Evolutionary conservation across 1,284 basidiomycete species (phyloP).

Genomic region (Sphaerobolus stellatus): DNA sequence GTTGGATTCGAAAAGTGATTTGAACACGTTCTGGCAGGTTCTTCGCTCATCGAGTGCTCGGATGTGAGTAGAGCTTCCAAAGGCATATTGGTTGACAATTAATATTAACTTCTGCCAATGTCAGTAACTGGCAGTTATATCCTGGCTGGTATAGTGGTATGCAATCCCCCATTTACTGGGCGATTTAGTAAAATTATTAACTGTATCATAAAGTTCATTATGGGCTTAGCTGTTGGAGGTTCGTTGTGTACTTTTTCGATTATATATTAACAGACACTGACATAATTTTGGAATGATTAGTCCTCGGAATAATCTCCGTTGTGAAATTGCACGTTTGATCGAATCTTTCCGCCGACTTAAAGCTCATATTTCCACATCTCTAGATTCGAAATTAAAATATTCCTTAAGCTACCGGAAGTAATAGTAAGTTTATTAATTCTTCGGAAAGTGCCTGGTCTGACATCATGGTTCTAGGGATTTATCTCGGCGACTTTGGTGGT

Average conservation of each 20-base stretch:
- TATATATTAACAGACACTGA: too few species aligned
- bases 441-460: background rate
- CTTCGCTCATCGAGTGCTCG: constrained; percentile 8
- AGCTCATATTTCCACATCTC: background rate
- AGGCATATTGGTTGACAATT: background rate
- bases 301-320: background rate
- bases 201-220: too few species aligned
- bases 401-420: constrained; percentile 3
- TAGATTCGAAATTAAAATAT: constrained; percentile 7
- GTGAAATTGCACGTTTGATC: background rate
- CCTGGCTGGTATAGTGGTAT: constrained; percentile 3
- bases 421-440: background rate
- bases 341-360: background rate
- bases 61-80: background rate
- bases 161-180: background rate
- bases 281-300: too few species aligned
- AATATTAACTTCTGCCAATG: background rate
- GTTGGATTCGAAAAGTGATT: background rate
- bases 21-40: background rate
- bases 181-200: too few species aligned
- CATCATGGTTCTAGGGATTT: background rate
- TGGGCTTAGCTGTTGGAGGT: too few species aligned
- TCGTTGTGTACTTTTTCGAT: too few species aligned
- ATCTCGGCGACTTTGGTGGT: constrained; percentile 9
- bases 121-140: background rate